Evolutionary conservation across 2,329 filamentous ascomycete species (phyloP).

Genomic region (Plenodomus biglobosus): DNA sequence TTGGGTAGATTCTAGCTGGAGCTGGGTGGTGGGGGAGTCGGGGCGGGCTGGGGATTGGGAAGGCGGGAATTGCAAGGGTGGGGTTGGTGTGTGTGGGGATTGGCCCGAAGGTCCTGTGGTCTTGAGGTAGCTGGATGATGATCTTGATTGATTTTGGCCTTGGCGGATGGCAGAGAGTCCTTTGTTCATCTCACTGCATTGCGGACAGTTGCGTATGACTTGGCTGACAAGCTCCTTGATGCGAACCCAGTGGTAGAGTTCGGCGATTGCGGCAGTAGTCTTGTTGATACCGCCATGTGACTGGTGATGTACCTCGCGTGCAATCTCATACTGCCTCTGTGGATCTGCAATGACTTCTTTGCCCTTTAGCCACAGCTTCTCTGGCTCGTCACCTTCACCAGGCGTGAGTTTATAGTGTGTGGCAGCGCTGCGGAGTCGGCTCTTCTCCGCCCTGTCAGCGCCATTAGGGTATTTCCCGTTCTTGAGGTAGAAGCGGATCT

Average conservation of each 20-base stretch:
- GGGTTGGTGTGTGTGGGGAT: conserved; percentile 12
- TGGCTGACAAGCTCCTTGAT: conserved; percentile 97
- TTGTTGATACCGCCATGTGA: conserved; percentile 96
- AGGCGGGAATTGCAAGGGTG: conserved; percentile 12
- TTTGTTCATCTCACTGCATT: conserved; percentile 73
- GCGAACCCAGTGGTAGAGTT: conserved; percentile 94
- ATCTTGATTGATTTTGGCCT: conserved; percentile 16
- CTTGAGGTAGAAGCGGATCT: conserved; percentile 96
- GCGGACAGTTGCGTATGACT: conserved; percentile 86
- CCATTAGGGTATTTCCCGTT: conserved; percentile 90
- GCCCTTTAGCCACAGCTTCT: conserved; percentile 89
- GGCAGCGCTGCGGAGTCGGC: conserved; percentile 85
- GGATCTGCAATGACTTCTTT: conserved; percentile 96
- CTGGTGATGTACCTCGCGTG: conserved; percentile 70
- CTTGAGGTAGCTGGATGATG: conserved; percentile 6
- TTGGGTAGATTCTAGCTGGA: conserved; percentile 32
- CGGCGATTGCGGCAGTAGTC: conserved; percentile 89
- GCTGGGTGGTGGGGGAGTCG: conserved; percentile 31
- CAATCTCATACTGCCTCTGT: conserved; percentile 86
- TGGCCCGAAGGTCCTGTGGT: conserved; percentile 1
- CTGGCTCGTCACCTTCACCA: conserved; percentile 46
- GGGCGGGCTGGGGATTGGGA: conserved; percentile 10
- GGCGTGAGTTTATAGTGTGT: conserved; percentile 86
- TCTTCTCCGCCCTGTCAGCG: conserved; percentile 93
- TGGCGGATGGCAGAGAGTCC: conserved; percentile 31